These are phyloP conservation scores for Blattamonas nauphoetae DNA, from an alignment of 78 protist species.

Conservation along the genomic window DNA sequence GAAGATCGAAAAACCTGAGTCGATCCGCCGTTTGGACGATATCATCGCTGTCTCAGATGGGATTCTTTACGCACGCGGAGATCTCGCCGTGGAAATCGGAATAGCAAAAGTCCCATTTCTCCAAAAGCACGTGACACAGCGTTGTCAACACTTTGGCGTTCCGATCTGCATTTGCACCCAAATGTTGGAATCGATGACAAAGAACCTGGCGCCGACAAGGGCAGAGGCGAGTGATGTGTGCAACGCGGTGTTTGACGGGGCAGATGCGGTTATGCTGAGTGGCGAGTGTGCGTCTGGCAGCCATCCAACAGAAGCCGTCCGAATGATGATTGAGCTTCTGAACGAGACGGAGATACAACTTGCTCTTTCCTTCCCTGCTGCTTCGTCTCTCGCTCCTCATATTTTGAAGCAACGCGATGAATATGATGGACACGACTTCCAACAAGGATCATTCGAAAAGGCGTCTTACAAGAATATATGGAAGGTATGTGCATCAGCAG, in stretches of 20 bases:
- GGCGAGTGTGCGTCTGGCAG: conserved; percentile 53
- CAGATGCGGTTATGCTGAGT: conserved; percentile 78
- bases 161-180: conserved; percentile 84
- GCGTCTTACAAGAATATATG: too few species aligned
- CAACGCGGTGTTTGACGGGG: conserved; percentile 79
- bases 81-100: conserved; percentile 79
- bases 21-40: conserved; percentile 63
- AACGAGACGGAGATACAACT: conserved; percentile 30
- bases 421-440: too few species aligned
- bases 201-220: conserved; percentile 74
- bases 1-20: conserved; percentile 76
- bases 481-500: too few species aligned
- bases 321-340: conserved; percentile 31
- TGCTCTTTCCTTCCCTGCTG: too few species aligned
- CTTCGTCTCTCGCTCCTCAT: too few species aligned
- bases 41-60: conserved; percentile 79
- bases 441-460: too few species aligned
- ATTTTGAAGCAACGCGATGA: too few species aligned
- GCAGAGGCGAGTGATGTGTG: conserved; percentile 87
- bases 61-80: conserved; percentile 93
- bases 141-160: conserved; percentile 63
- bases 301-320: conserved; percentile 33
- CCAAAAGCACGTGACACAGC: conserved; percentile 74
- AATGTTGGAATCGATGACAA: conserved; percentile 79
- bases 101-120: conserved; percentile 58